phyloP scores from a whole-genome alignment of 106 monocot species.

The Iris macrosiphon region DNA sequence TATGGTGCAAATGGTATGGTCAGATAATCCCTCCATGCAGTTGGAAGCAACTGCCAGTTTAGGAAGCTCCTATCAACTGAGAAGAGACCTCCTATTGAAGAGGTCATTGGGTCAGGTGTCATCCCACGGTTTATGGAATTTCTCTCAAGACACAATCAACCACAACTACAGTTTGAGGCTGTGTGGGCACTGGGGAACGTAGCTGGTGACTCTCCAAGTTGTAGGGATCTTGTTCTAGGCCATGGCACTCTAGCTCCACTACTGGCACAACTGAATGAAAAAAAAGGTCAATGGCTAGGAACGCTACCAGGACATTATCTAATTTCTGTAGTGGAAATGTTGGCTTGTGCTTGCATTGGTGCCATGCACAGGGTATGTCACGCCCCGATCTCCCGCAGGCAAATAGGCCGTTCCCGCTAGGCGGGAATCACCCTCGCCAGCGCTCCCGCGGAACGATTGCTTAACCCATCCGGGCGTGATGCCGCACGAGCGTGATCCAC shows the following conservation, averaged over 20 bases:
- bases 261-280: constrained; percentile 39
- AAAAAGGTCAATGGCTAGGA: constrained; percentile 54
- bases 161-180: constrained; percentile 64
- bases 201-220: constrained; percentile 48
- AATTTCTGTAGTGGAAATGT: constrained; percentile 55
- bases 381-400: too few relatives aligned
- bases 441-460: too few relatives aligned
- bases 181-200: constrained; percentile 59
- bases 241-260: constrained; percentile 36
- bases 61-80: constrained; percentile 56
- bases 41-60: constrained; percentile 48
- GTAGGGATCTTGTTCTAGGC: constrained; percentile 49
- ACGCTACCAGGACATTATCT: constrained; percentile 53
- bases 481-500: too few relatives aligned
- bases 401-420: too few relatives aligned
- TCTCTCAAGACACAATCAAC: constrained; percentile 39
- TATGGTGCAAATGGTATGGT: constrained; percentile 36
- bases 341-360: too few relatives aligned
- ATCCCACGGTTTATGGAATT: constrained; percentile 49
- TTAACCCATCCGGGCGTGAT: too few relatives aligned
- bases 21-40: constrained; percentile 37
- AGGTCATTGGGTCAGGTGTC: constrained; percentile 43
- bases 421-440: too few relatives aligned
- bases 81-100: constrained; percentile 28
- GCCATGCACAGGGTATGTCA: too few relatives aligned